Conservation (phyloP, 169 alveolate genomes). For the Plasmodium adleri region DNA sequence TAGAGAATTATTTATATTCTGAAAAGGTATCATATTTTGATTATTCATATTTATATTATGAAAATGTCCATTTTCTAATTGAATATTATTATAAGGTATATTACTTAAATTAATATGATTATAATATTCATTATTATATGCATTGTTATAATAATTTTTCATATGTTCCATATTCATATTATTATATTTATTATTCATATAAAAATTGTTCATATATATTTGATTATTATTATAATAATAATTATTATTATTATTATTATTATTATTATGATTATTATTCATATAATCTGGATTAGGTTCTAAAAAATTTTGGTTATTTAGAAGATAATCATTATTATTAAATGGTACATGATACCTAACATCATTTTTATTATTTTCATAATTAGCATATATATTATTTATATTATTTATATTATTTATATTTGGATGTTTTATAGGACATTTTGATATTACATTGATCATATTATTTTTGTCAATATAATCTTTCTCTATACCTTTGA, state of each 20-base stretch:
- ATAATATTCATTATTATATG: not conserved
- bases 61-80: not conserved
- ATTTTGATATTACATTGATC: no score
- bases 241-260: not conserved
- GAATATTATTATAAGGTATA: no score
- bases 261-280: not conserved
- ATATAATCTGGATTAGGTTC: not conserved
- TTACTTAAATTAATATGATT: no score
- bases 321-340: no score
- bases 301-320: no score
- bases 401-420: no score
- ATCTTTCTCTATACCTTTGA: no score
- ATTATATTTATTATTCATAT: conserved; percentile 12
- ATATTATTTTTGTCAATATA: no score
- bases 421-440: no score
- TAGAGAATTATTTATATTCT: conserved; percentile 13
- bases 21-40: conserved; percentile 6
- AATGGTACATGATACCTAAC: not conserved
- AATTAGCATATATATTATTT: no score
- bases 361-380: not conserved
- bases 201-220: not conserved
- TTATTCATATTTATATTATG: not conserved
- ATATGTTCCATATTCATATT: not conserved
- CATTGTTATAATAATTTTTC: not conserved
- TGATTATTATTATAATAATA: not conserved